Conservation (phyloP, 805 yeast species). For the Suhomyces vadensis region DNA sequence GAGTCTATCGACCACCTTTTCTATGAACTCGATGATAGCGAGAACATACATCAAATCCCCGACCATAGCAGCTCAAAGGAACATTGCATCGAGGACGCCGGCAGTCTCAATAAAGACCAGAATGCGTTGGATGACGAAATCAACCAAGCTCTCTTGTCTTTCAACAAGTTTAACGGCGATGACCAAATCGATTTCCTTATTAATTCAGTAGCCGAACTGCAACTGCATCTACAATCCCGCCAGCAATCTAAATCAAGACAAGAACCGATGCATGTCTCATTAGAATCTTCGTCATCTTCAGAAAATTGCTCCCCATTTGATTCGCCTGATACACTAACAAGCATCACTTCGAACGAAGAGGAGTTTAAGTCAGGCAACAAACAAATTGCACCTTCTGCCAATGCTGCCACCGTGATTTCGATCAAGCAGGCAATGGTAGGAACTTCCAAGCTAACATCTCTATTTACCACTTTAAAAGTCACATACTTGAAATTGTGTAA, state of each 20-base stretch:
- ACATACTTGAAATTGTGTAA: slow-evolving; percentile 40
- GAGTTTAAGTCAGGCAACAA: background rate
- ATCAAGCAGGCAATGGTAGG: slow-evolving; percentile 18
- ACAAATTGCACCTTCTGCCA: slow-evolving; percentile 9
- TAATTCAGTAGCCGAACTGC: background rate
- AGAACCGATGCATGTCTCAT: background rate
- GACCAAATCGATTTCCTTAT: background rate
- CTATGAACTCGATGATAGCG: slow-evolving; percentile 5
- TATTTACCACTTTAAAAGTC: slow-evolving; percentile 34
- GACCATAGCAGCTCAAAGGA: background rate
- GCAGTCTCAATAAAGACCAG: background rate
- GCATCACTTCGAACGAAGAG: slow-evolving; percentile 14
- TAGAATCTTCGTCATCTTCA: slow-evolving; percentile 6
- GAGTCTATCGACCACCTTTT: slow-evolving; percentile 10
- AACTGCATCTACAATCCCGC: background rate
- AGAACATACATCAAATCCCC: background rate
- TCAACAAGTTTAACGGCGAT: slow-evolving; percentile 14
- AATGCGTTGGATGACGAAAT: slow-evolving; percentile 16
- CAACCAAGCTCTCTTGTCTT: slow-evolving; percentile 15
- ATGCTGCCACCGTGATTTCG: slow-evolving; percentile 11
- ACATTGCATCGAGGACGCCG: no score
- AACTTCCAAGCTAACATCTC: slow-evolving; percentile 26
- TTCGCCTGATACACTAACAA: slow-evolving; percentile 13
- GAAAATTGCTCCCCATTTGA: slow-evolving; percentile 17
- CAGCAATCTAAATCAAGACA: background rate